Evolutionary conservation across 1,284 basidiomycete genomes (phyloP), one percentile per base, ranked within the genome.

Genomic region (Pterula multifida): DNA sequence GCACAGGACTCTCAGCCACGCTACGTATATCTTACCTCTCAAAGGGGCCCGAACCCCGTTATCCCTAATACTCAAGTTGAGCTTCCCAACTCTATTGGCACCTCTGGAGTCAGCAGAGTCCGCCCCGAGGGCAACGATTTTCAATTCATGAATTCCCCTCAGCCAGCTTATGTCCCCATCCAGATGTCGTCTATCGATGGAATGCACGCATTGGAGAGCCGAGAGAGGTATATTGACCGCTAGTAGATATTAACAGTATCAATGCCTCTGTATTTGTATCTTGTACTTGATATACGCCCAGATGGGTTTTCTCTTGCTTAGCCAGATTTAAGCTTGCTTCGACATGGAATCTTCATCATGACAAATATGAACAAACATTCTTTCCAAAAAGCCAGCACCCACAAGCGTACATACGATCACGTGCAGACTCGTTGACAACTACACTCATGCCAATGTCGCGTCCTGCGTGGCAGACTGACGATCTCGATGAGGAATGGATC

Each of bases 401-500:
- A 32, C 28, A 32, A 32, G 28, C 39, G 19, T 17, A 6, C 17
- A 22, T 17, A 22, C 39, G 39, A 19, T 42, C 39, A 42, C 39
- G 39, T 42, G 39, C 19, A 42, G 6, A 22, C 19, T 19, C 19
- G 39, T 42, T 42, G n/a, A n/a, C 39, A 9, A 6, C 9, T 42
- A 6, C 39, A 6, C 39, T 42, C 39, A 45, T 45, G 47, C 36
- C 28, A 17, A 46, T 39, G 3, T 3, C 52, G 50, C 66, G 67
- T 21, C 85, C 85, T 24, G 85, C 72, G 52, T 88, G 85, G 85
- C 81, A 85, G 61, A 88, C 84, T 1, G 81, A 83, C 48, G 85
- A 87, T 60, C 72, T 89, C 3, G 76, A 75, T 52, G 85, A 88
- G 57, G 85, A 87, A 69, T 88, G 85, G 85, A 69, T 84, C 50